A percentile compares a stretch with the other conserved stretches of the same genome.
Conservation (phyloP, 805 yeast genomes). For the Schwanniomyces vanrijiae region DNA sequence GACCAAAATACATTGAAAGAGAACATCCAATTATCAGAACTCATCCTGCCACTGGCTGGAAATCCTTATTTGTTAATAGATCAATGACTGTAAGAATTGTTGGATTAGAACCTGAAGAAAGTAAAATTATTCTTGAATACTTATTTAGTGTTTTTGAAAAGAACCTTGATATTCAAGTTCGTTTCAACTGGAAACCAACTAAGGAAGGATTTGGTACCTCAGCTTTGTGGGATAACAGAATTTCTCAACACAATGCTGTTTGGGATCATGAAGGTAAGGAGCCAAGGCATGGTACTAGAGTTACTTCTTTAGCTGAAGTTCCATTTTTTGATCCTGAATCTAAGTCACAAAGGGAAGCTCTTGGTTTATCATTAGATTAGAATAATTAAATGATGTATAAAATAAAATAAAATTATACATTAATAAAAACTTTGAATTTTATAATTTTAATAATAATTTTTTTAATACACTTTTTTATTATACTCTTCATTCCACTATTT, state of each 20-base stretch:
- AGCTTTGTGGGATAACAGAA: slow-evolving; percentile 62
- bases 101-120: slow-evolving; percentile 50
- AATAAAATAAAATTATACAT: too few relatives aligned
- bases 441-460: too few relatives aligned
- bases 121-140: slow-evolving; percentile 46
- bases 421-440: too few relatives aligned
- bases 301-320: slow-evolving; percentile 49
- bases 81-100: slow-evolving; percentile 50
- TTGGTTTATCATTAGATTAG: slow-evolving; percentile 32
- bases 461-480: too few relatives aligned
- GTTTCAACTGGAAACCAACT: slow-evolving; percentile 50
- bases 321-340: slow-evolving; percentile 52
- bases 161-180: slow-evolving; percentile 54
- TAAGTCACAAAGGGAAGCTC: slow-evolving; percentile 52
- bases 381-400: too few relatives aligned
- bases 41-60: slow-evolving; percentile 66
- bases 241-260: slow-evolving; percentile 54
- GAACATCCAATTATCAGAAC: slow-evolving; percentile 63
- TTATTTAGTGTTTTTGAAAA: slow-evolving; percentile 47
- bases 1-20: slow-evolving; percentile 49
- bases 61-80: slow-evolving; percentile 54
- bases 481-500: too few relatives aligned
- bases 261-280: slow-evolving; percentile 47
- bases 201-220: slow-evolving; percentile 46
- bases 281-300: slow-evolving; percentile 54